Conservation (phyloP, 1,284 basidiomycete species). For the Cryptococcus hybrid region DNA sequence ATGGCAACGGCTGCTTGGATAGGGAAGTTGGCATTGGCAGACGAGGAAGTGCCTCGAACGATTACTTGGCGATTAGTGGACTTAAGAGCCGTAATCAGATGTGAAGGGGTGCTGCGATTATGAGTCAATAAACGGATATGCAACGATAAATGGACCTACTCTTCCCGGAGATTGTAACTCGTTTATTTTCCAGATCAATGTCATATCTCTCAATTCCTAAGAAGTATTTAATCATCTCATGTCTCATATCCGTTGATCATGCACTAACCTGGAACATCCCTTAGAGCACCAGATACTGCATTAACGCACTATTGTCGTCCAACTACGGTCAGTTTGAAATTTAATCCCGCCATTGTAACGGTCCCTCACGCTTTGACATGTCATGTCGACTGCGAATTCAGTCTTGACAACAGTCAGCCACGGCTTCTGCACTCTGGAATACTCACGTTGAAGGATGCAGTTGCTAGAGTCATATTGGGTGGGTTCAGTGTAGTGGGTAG, state of each 20-base stretch:
- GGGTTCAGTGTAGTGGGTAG: background rate
- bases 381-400: conserved; percentile 52
- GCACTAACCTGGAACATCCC: conserved; percentile 30
- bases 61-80: conserved; percentile 50
- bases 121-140: background rate
- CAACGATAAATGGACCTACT: conserved; percentile 24
- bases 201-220: conserved; percentile 48
- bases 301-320: conserved; percentile 42
- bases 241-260: background rate
- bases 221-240: background rate
- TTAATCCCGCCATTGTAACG: too few species aligned
- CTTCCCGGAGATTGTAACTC: conserved; percentile 48
- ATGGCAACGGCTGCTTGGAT: conserved; percentile 48
- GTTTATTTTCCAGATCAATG: conserved; percentile 48
- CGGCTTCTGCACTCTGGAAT: background rate
- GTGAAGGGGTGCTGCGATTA: conserved; percentile 45
- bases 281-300: conserved; percentile 38
- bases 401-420: conserved; percentile 30
- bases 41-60: conserved; percentile 46
- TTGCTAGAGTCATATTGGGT: conserved; percentile 30
- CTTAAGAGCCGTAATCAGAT: conserved; percentile 47
- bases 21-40: conserved; percentile 23
- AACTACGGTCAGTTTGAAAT: background rate
- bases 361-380: conserved; percentile 41
- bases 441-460: conserved; percentile 10